Conservation (phyloP, 2,329 filamentous ascomycete genomes). For the Colletotrichum tanaceti region DNA sequence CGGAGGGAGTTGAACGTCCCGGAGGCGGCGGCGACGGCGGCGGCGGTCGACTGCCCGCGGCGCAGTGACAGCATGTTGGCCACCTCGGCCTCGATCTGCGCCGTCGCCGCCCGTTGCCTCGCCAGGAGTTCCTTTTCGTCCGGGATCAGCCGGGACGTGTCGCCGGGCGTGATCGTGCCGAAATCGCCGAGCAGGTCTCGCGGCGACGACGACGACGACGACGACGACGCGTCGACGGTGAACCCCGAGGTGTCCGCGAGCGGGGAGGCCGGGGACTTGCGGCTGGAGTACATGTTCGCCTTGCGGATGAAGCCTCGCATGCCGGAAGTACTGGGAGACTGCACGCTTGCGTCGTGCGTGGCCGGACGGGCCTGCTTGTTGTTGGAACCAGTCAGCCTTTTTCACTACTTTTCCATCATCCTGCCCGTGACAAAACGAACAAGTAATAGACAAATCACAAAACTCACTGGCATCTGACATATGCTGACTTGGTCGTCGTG, state of each 20-base stretch:
- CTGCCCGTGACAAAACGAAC: not conserved
- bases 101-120: not conserved
- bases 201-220: not conserved
- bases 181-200: not conserved
- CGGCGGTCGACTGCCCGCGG: not conserved
- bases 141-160: not conserved
- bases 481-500: not conserved
- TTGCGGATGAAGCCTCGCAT: slow-evolving; percentile 9
- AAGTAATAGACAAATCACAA: too few species aligned
- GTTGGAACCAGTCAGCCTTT: not conserved
- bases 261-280: not conserved
- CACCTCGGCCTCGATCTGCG: slow-evolving; percentile 1
- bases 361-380: not conserved
- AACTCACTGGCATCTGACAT: not conserved
- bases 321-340: slow-evolving; percentile 1
- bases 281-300: not conserved
- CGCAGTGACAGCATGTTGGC: not conserved
- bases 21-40: not conserved
- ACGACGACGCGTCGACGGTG: not conserved
- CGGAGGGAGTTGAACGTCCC: slow-evolving; percentile 1
- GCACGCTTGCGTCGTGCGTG: not conserved
- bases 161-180: too few species aligned
- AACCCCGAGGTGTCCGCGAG: slow-evolving; percentile 1
- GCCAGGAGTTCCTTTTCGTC: not conserved
- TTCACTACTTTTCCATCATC: not conserved